Evolutionary conservation across 169 alveolate genomes (phyloP), one percentile per base, ranked within the genome.

Genomic region (Theileria equi): DNA sequence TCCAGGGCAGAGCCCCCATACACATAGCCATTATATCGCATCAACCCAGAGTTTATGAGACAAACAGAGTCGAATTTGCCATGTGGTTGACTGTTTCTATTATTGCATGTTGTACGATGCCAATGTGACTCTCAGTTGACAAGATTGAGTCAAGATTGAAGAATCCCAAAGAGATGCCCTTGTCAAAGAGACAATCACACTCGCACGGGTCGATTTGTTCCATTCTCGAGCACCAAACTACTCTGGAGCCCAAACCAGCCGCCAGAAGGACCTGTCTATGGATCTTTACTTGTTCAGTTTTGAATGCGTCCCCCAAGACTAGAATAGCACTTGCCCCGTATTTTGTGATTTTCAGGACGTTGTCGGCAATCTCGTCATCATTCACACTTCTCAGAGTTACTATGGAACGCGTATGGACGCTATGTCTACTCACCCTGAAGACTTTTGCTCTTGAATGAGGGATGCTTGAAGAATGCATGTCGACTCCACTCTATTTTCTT

Each of bases 131-230:
- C 36, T 65, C 55, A n/a, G 80, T 54, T 32, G 64, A 40, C 47
- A 63, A 45, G 13, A 36, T 54, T 5, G 65, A 54, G 32, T 66
- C 31, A 17, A 57, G 58, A 41, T 76, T 76, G 73, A 65, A 66
- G 54, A 76, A 65, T 19, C 34, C 43, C 19, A 76, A 44, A n/a
- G 85, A 55, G 6, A 11, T 17, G 13, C 67, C 73, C 19, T 76
- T 76, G 2, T n/a, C 16, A 28, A 45, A 76, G 29, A 76, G 55
- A 50, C 85, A 76, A 32, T 58, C 7, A 2, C 73, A 43, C 45
- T 76, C 85, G 57, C 85, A 76, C 8, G 85, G 80, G 57, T 76
- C 85, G 0, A 76, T 41, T 36, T 76, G 85, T 19, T 58, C 74
- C 52, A 76, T 52, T 5, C 41, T 21, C 50, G 29, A 47, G 8